phyloP scores from a whole-genome alignment of 2,329 filamentous ascomycete genomes.

The Harringtonia lauricola region DNA sequence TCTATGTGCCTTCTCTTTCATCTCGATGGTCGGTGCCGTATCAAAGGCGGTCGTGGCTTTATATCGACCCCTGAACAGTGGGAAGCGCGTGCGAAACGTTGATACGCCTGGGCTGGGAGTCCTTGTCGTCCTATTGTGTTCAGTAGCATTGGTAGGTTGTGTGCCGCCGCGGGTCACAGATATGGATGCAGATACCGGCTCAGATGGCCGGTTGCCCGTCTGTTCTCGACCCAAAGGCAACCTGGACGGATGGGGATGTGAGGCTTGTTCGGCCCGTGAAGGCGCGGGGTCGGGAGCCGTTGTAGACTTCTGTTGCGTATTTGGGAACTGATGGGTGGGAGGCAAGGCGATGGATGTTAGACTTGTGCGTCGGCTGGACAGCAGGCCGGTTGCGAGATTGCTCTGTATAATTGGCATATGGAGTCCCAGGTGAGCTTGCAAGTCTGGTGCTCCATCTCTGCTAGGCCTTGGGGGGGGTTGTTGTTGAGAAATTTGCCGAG shows the following conservation, averaged over 20 bases:
- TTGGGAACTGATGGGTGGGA: background rate
- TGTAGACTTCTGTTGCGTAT: too few relatives aligned
- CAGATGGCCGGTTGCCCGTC: background rate
- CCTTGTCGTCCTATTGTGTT: conserved; percentile 20
- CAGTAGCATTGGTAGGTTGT: background rate
- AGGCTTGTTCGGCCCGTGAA: too few relatives aligned
- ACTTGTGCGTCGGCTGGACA: conserved; percentile 37
- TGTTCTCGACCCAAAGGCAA: too few relatives aligned
- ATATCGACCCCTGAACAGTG: conserved; percentile 63
- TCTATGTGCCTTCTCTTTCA: conserved; percentile 45
- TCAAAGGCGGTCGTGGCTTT: conserved; percentile 45
- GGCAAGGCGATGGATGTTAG: conserved; percentile 5
- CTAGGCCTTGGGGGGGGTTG: conserved; percentile 51
- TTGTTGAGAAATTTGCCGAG: conserved; percentile 15
- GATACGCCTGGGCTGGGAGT: conserved; percentile 45
- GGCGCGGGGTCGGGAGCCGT: too few relatives aligned
- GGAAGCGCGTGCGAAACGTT: conserved; percentile 56
- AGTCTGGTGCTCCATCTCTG: conserved; percentile 53
- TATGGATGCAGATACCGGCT: background rate
- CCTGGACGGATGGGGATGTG: too few relatives aligned
- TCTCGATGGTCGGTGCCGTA: conserved; percentile 31
- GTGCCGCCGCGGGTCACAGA: background rate
- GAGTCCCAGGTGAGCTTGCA: conserved; percentile 43
- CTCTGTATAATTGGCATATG: conserved; percentile 48
- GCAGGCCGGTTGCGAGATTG: conserved; percentile 41